Evolutionary conservation across 2,329 filamentous ascomycete genomes (phyloP), one percentile per base, ranked within the genome.

Genomic region (Botrytis fragariae): DNA sequence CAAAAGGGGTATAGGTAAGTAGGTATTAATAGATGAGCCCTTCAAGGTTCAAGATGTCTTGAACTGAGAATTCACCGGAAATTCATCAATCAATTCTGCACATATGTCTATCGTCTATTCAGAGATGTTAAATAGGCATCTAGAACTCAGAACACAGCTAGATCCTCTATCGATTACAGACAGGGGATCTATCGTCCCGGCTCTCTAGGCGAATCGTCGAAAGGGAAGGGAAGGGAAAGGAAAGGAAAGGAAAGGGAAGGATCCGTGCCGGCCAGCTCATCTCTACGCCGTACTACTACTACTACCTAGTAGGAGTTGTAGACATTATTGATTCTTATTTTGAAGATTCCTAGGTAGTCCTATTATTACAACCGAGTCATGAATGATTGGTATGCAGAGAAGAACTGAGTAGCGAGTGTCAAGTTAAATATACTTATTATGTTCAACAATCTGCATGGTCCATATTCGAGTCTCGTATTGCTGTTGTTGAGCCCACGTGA

Each of bases 191-290:
- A 16, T 68, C 4, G 45, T 54, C 51, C 45, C 32, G 45, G 48
- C 44, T 37, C 45, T 54, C 22, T 54, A 25, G 25, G 25, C 42
- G 42, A 65, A 65, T 65, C 42, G 42, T 48, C n/a, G 42, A 12
- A 64, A 45, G 44, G 63, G 6, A n/a, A 44, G 32, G 37, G 5
- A n/a, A 67, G 14, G 25, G 32, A n/a, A 67, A 32, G n/a, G 45
- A 54, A n/a, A 67, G 14, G 25, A 25, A n/a, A 67, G 22, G n/a
- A 35, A 54, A 39, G 45, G 39, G 37, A 39, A 29, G 25, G 32
- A 67, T 48, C 64, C 45, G 45, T 67, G 32, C 25, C 45, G 39
- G 45, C 45, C 64, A 54, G n/a, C 64, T 68, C 64, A 67, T 67
- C 64, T 32, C 45, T 16, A 37, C 51, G 8, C 51, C 51, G 25